A percentile compares a stretch with the other conserved stretches of the same genome.
phyloP scores from a whole-genome alignment of 345 rosid genomes.

The Acer campestre region DNA sequence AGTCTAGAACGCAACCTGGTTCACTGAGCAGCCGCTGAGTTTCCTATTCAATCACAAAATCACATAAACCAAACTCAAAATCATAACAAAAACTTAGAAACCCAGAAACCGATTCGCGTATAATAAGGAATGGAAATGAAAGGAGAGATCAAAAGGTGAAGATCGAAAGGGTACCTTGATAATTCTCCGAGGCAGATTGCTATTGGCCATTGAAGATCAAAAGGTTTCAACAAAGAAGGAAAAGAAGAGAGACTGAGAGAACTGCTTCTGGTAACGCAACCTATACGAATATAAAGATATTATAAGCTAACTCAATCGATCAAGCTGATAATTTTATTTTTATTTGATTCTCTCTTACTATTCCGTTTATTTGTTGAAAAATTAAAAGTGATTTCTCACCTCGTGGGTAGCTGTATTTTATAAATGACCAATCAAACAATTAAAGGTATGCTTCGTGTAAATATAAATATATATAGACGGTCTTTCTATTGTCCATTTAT shows the following conservation, averaged over 20 bases:
- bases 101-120: not conserved
- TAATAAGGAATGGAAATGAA: not conserved
- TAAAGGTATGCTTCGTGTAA: too few species aligned
- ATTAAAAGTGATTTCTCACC: too few species aligned
- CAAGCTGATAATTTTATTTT: not conserved
- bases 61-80: conserved; percentile 1
- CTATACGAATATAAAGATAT: not conserved
- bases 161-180: conserved; percentile 38
- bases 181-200: conserved; percentile 55
- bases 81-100: not conserved
- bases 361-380: too few species aligned
- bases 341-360: not conserved
- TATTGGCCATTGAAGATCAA: conserved; percentile 38
- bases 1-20: conserved; percentile 40
- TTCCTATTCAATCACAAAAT: conserved; percentile 14
- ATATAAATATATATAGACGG: too few species aligned
- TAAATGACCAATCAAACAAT: too few species aligned
- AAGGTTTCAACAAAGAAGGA: not conserved
- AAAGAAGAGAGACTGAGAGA: not conserved
- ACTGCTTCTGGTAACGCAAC: not conserved
- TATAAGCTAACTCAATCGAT: not conserved
- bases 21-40: conserved; percentile 33
- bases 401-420: too few species aligned
- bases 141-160: not conserved
- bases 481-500: too few species aligned